Percentiles rank a stretch among this genome's conserved stretches.
Evolutionary conservation across 1,139 yeast species (phyloP).

Genomic region (Candida smagusa): DNA sequence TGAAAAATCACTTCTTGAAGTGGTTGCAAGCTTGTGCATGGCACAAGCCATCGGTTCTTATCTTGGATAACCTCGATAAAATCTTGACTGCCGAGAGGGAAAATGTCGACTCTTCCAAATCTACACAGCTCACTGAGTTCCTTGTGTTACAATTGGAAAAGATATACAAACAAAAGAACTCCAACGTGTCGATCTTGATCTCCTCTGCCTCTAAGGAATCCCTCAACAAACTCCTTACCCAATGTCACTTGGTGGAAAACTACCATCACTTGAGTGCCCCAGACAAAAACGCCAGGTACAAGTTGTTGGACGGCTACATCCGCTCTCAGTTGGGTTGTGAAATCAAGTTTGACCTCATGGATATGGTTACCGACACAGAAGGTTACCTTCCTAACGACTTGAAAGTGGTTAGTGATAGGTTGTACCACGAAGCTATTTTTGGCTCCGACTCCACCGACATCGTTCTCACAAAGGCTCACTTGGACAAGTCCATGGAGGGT

Average conservation of each 20-base stretch:
- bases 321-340: conserved; percentile 25
- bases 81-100: conserved; percentile 72
- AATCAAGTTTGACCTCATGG: conserved; percentile 55
- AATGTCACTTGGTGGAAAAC: conserved; percentile 70
- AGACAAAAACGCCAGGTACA: conserved; percentile 55
- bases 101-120: conserved; percentile 58
- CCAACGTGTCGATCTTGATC: conserved; percentile 52
- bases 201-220: conserved; percentile 65
- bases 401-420: conserved; percentile 67
- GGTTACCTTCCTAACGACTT: conserved; percentile 87
- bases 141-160: conserved; percentile 38
- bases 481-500: conserved; percentile 58
- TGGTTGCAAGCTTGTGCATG: conserved; percentile 66
- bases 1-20: conserved; percentile 40
- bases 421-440: conserved; percentile 63
- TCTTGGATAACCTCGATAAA: conserved; percentile 80
- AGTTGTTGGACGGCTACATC: conserved; percentile 50
- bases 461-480: conserved; percentile 29
- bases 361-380: conserved; percentile 77
- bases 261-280: conserved; percentile 66
- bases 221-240: conserved; percentile 58
- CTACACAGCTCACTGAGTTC: conserved; percentile 56
- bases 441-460: conserved; percentile 10
- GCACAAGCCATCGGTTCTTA: conserved; percentile 73
- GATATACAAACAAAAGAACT: conserved; percentile 35